Percentiles rank a stretch among this genome's conserved stretches.
Evolutionary conservation across 768 basidiomycete species (phyloP).

Genomic region (Artomyces pyxidatus): DNA sequence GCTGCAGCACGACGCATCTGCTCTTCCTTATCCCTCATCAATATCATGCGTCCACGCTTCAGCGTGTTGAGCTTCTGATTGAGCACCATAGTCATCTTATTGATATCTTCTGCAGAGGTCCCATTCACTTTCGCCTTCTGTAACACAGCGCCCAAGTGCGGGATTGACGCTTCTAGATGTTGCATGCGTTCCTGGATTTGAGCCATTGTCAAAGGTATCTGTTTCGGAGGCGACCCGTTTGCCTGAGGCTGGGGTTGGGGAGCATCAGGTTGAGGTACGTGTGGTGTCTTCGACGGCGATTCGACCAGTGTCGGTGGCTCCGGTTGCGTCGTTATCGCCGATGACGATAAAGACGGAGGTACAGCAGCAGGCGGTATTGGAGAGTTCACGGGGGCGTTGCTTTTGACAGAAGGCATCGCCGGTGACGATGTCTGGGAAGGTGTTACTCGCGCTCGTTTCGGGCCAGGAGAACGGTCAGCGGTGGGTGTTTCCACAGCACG

Average conservation of each 20-base stretch:
- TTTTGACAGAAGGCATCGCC: neutral
- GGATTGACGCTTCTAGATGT: neutral
- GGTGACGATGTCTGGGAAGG: conserved; percentile 10
- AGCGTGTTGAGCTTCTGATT: conserved; percentile 2
- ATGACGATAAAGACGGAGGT: neutral
- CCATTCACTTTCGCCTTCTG: too few relatives aligned
- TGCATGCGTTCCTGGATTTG: neutral
- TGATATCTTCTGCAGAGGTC: too few relatives aligned
- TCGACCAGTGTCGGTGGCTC: neutral
- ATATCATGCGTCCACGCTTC: too few relatives aligned
- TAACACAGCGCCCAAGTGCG: neutral
- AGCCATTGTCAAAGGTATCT: too few relatives aligned
- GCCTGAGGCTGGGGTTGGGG: neutral
- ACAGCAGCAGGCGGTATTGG: neutral
- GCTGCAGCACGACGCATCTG: too few relatives aligned
- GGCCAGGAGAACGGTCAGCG: conserved; percentile 12
- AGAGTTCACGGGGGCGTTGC: neutral
- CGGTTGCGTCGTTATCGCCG: neutral
- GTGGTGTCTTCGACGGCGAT: neutral
- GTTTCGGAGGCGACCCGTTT: too few relatives aligned
- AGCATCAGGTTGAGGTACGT: neutral
- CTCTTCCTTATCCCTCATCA: too few relatives aligned
- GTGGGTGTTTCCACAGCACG: conserved; percentile 9
- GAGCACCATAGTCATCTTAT: neutral
- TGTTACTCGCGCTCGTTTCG: conserved; percentile 7